Evolutionary conservation across 805 yeast genomes (phyloP), one percentile per base, ranked within the genome.

Genomic region (Candida montana): DNA sequence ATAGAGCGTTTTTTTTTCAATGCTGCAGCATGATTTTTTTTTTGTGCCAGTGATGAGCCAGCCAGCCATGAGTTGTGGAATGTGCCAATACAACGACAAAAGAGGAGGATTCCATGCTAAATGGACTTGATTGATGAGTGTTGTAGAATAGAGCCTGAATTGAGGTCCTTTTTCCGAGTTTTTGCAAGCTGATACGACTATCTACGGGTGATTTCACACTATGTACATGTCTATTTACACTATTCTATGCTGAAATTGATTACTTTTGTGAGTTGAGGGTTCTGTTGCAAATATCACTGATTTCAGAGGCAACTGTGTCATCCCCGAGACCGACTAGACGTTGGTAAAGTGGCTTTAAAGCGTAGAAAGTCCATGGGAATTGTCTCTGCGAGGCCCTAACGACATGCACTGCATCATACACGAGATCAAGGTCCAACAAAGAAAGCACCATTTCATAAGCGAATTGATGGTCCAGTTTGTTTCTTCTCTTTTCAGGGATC

Each of bases 401-500:
- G 20, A 89, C 67, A 30, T 79, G 77, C 42, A 81, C 63, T 0
- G 95, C 95, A 57, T 88, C 95, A 10, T 75, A 72, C 13, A 78
- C 64, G 41, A 75, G 62, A 12, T 79, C 75, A 55, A 79, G 65
- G 3, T 65, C 66, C 0, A 81, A 68, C 44, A 87, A 72, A 28
- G 79, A 67, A 13, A 68, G 63, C 2, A 86, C 76, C 84, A 88
- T 81, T 11, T 76, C 68, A 20, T 74, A 61, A 2, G 96, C 96
- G 69, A 89, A 87, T 44, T 65, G 69, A 57, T 79, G 79, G 54
- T 83, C 91, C 4, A 68, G 59, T 4, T 58, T 54, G 33, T 72
- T 71, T 49, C 73, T 77, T 23, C 51, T 57, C 0, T 42, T 39
- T 9, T 63, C 51, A 1, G 66, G 37, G 15, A 77, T 54, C 0